A percentile compares a stretch with the other conserved stretches of the same genome.
Conservation (phyloP, 768 basidiomycete genomes). For the Plicaturopsis crispa region DNA sequence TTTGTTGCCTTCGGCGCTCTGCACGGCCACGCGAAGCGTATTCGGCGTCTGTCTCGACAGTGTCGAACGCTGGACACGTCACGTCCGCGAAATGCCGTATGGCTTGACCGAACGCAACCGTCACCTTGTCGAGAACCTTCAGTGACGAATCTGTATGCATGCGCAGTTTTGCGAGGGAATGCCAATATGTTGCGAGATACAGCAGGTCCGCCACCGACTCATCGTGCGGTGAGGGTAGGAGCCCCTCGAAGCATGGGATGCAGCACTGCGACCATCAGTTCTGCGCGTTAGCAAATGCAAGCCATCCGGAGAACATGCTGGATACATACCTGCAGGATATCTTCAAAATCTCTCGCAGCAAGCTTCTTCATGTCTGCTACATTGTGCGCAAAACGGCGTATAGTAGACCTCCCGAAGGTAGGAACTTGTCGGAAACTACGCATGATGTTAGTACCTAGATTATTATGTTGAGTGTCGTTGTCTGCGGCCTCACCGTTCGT, state of each 20-base stretch:
- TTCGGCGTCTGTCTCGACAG: slow-evolving; percentile 28
- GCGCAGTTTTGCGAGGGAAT: slow-evolving; percentile 5
- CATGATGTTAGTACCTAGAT: slow-evolving; percentile 1
- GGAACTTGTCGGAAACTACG: slow-evolving; percentile 22
- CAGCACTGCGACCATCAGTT: slow-evolving; percentile 16
- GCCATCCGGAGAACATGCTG: too few relatives aligned
- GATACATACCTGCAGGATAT: slow-evolving; percentile 24
- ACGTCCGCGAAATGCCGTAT: slow-evolving; percentile 13
- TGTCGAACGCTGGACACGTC: slow-evolving; percentile 16
- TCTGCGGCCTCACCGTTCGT: slow-evolving; percentile 15
- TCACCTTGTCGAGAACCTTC: background rate
- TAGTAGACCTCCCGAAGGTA: slow-evolving; percentile 23
- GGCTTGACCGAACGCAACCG: slow-evolving; percentile 9
- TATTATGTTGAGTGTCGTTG: background rate
- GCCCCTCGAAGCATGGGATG: slow-evolving; percentile 25
- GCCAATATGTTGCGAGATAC: slow-evolving; percentile 12
- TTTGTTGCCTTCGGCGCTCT: slow-evolving; percentile 8
- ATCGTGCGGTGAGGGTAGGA: slow-evolving; percentile 19
- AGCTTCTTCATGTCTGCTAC: slow-evolving; percentile 24
- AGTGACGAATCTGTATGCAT: slow-evolving; percentile 2
- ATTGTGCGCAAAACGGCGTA: slow-evolving; percentile 23
- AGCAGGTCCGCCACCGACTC: slow-evolving; percentile 10
- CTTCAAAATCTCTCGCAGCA: slow-evolving; percentile 30
- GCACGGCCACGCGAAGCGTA: slow-evolving; percentile 17
- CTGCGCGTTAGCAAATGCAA: background rate